Evolutionary conservation across 208 protist genomes (phyloP).

Genomic region (Trypanosoma lewisi): DNA sequence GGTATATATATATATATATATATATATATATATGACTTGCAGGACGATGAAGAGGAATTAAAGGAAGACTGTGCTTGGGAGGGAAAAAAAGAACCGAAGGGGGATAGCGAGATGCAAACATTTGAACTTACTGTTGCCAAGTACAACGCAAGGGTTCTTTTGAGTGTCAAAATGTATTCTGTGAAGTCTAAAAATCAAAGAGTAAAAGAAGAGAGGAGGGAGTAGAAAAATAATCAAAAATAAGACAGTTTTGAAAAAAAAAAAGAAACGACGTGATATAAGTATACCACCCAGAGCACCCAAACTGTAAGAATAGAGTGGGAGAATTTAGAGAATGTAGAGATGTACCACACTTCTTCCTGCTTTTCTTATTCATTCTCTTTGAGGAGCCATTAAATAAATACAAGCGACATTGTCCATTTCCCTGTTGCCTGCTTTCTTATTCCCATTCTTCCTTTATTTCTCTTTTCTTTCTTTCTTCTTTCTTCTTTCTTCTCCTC

Average conservation of each 20-base stretch:
- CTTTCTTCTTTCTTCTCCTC: not conserved
- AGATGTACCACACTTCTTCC: too few relatives aligned
- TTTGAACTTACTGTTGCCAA: too few relatives aligned
- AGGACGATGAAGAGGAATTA: not conserved
- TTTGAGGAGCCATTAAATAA: not conserved
- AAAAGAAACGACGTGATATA: too few relatives aligned
- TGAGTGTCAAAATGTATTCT: too few relatives aligned
- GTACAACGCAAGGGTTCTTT: too few relatives aligned
- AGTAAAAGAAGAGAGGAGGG: not conserved
- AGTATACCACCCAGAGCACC: too few relatives aligned
- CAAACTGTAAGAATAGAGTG: too few relatives aligned
- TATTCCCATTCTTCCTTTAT: not conserved
- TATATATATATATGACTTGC: not conserved
- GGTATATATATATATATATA: conserved; percentile 13
- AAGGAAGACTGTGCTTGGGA: not conserved
- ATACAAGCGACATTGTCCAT: not conserved
- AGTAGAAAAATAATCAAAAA: not conserved
- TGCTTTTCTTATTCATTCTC: not conserved
- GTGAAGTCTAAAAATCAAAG: too few relatives aligned
- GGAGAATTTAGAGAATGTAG: too few relatives aligned
- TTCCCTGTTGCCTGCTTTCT: not conserved
- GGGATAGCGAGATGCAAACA: not conserved
- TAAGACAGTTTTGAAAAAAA: not conserved
- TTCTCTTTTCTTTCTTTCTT: not conserved
- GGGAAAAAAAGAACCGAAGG: not conserved